Base-by-base conservation (phyloP, 805 yeast genomes). In the Yarrowia divulgata region DNA sequence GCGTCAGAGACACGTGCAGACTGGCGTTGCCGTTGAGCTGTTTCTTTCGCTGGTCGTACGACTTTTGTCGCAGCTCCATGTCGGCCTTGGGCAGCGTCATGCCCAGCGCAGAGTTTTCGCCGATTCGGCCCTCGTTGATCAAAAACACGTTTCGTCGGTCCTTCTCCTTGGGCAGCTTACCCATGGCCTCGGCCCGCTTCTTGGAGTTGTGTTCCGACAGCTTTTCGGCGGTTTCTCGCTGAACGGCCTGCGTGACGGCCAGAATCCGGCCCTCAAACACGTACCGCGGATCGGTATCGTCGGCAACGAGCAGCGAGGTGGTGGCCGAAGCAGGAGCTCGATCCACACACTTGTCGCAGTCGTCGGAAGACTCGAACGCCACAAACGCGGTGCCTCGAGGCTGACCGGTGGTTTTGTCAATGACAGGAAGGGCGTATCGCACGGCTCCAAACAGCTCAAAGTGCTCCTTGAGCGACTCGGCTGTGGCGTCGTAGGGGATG, bases 321-420 rank as follows among this genome's bases (percentile, higher is more conserved):
- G 85, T 78, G 7, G 81, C 81, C 19, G 87, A 84, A 54, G 86
- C 85, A 32, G 99, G 98, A 0, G 98, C 97, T 74, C 87, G 84
- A 5, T 82, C 82, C 43, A 93, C 77, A 80, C 98, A 93, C 67
- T 85, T 84, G 40, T 84, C 83, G 74, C 87, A 90, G 3, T 90
- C 85, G 5, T 84, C 87, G 68, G 85, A 86, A 29, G 84, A 81
- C 64, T 77, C 79, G 77, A 95, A 95, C 0, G 97, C 97, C 52
- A 95, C 97, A 77, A 95, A 95, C 0, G 97, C 99, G 0, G 97
- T 90, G 71, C 99, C 99, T 77, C 85, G 90, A 13, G 98, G 94
- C 71, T 91, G 81, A 7, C 96, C 97, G 2, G 97, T 88, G 69
- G 83, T 89, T 75, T 83, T 90, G 75, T 95, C 99, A 71, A 89